Conservation (phyloP, 2,329 filamentous ascomycete species). For the Scytalidium sp. region DNA sequence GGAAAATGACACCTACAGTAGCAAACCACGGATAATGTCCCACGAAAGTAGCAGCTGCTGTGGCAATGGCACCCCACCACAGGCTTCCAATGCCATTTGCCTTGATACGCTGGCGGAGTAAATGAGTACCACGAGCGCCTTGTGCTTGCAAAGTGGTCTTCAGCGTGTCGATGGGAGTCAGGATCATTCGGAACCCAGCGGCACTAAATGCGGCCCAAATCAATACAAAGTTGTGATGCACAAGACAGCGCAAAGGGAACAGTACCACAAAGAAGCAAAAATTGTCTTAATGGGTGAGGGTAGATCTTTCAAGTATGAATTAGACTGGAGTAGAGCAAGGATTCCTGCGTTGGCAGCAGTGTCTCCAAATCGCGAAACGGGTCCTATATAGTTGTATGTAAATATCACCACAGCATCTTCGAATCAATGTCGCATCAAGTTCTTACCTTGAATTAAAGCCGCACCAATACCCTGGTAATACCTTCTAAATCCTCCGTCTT, state of each 20-base stretch:
- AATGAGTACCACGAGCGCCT: slow-evolving; percentile 37
- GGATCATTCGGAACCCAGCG: slow-evolving; percentile 43
- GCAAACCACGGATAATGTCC: slow-evolving; percentile 50
- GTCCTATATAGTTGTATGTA: slow-evolving; percentile 27
- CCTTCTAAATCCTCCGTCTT: slow-evolving; percentile 37
- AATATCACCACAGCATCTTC: neutral
- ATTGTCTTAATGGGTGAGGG: slow-evolving; percentile 42
- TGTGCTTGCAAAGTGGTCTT: slow-evolving; percentile 49
- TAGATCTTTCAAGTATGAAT: slow-evolving; percentile 39
- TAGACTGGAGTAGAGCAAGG: slow-evolving; percentile 43
- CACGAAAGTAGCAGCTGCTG: slow-evolving; percentile 45
- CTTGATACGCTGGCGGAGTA: slow-evolving; percentile 42
- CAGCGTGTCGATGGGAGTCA: slow-evolving; percentile 47
- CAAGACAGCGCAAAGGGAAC: neutral
- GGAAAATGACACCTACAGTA: slow-evolving; percentile 29
- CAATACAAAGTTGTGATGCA: neutral
- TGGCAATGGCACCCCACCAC: slow-evolving; percentile 48
- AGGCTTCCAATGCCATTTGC: slow-evolving; percentile 41
- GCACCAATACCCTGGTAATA: slow-evolving; percentile 45
- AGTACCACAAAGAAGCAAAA: slow-evolving; percentile 44
- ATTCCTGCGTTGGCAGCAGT: slow-evolving; percentile 48
- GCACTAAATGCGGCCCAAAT: slow-evolving; percentile 28
- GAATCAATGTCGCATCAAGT: neutral
- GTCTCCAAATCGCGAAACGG: slow-evolving; percentile 43
- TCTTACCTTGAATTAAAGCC: slow-evolving; percentile 42